phyloP scores from a whole-genome alignment of 2,329 filamentous ascomycete genomes.

The Nigrograna mackinnonii region DNA sequence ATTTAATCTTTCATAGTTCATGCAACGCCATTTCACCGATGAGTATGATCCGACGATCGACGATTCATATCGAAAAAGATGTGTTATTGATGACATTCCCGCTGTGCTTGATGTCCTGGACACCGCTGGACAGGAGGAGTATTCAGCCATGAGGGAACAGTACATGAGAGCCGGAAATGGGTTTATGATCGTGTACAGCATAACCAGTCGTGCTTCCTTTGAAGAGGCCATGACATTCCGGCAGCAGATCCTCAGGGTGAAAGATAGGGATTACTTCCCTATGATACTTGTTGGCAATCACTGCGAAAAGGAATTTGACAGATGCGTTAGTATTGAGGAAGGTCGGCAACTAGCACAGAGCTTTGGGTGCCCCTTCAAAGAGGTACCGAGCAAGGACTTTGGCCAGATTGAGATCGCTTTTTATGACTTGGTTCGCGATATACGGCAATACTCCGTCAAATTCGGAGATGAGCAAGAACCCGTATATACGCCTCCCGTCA shows the following conservation, averaged over 20 bases:
- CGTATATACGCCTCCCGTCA: too few species aligned
- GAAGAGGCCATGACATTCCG: conserved; percentile 1
- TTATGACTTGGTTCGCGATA: neutral
- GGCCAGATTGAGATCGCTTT: neutral
- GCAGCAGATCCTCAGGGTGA: conserved; percentile 3
- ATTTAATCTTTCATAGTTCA: too few species aligned
- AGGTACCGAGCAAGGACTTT: neutral
- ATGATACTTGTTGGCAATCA: conserved; percentile 6
- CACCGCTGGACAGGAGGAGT: conserved; percentile 5
- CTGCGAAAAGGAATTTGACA: neutral
- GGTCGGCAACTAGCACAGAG: neutral
- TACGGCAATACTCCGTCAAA: too few species aligned
- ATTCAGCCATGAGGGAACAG: conserved; percentile 3
- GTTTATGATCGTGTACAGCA: conserved; percentile 5
- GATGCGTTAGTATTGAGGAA: conserved; percentile 2
- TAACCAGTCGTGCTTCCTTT: conserved; percentile 1
- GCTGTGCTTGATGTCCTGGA: conserved; percentile 3
- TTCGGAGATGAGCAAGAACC: too few species aligned
- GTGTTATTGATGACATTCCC: conserved; percentile 2
- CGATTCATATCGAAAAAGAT: conserved; percentile 2
- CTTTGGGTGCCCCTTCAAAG: neutral
- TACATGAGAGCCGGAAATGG: conserved; percentile 4
- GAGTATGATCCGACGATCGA: conserved; percentile 4
- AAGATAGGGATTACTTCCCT: conserved; percentile 5
- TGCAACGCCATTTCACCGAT: conserved; percentile 3